A percentile compares a stretch with the other conserved stretches of the same genome.
Evolutionary conservation across 345 rosid species (phyloP).

Genomic region (Hirschfeldia incana): DNA sequence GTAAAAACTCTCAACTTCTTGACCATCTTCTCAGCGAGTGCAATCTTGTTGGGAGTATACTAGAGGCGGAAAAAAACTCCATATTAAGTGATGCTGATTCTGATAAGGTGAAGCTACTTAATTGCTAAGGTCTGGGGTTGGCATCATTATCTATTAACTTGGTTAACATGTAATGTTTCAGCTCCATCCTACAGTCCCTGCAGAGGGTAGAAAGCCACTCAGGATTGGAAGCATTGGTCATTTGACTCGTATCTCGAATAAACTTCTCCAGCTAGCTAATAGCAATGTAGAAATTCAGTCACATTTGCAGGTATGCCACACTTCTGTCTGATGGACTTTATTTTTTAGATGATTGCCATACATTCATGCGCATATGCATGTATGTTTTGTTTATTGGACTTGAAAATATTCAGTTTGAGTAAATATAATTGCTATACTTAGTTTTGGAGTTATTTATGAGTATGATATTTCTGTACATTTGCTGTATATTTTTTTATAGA

Average conservation of each 20-base stretch:
- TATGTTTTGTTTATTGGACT: conserved; percentile 3
- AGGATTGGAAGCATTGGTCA: conserved; percentile 88
- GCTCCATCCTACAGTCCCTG: conserved; percentile 72
- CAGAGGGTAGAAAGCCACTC: conserved; percentile 66
- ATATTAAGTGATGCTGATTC: conserved; percentile 47
- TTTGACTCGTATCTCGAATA: conserved; percentile 81
- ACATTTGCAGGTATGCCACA: conserved; percentile 61
- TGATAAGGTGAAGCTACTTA: conserved; percentile 54
- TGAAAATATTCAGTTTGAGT: neutral
- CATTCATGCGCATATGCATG: conserved; percentile 14
- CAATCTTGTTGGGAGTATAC: conserved; percentile 68
- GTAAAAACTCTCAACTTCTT: conserved; percentile 61
- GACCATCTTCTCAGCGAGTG: conserved; percentile 76
- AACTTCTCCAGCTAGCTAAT: conserved; percentile 73
- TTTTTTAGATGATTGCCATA: conserved; percentile 5
- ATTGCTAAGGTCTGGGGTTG: conserved; percentile 16
- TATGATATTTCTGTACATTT: neutral
- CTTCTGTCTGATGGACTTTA: conserved; percentile 1
- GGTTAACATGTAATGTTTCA: conserved; percentile 25
- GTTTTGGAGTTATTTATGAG: neutral
- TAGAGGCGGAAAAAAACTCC: conserved; percentile 64
- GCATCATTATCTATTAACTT: conserved; percentile 27
- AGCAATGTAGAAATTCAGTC: conserved; percentile 59
- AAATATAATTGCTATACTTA: neutral
- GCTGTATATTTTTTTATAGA: neutral